Base-by-base conservation (phyloP, 768 basidiomycete species). In the Pisolithus albus region DNA sequence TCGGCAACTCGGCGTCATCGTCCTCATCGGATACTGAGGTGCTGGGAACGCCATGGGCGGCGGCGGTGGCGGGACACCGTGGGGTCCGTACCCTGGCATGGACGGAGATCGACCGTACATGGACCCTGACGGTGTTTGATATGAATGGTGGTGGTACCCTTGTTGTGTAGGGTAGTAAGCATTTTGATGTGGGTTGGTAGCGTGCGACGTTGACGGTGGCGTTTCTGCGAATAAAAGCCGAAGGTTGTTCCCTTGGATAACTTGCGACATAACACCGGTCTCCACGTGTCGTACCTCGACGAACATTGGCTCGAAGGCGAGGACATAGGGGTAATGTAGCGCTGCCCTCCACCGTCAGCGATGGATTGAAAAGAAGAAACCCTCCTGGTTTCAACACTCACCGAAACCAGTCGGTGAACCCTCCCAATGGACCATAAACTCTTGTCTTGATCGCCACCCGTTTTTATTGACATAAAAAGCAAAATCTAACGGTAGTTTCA, bases 381-480 rank as follows among this genome's bases (percentile, higher is more conserved):
- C 21, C 21, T 37, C 21, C 36, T 18, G 34, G 46, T 26, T 8
- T 30, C 28, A 24, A n/a, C 3, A 72, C 90, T 62, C 65, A 96
- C 95, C 96, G 62, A 99, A 98, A 36, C 88, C 86, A 5, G 91
- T 90, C 0, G 96, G 96, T 41, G 75, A 76, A 8, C 96, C 96
- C 69, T 98, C 95, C 96, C 96, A 99, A 56, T 89, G 79, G 13
- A 98, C 90, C 79, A 94, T 90, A 75, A 97, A 98, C 52, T 91
- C 84, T 56, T 82, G 86, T 48, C 90, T 75, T 46, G 94, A 91
- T 54, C 92, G 76, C 74, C 92, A 88, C 2, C 96, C 96, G 55
- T 85, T 94, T 74, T 90, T 92, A 70, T 98, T 95, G 57, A 99
- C 93, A 68, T 97, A 98, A 66, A 99, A 98, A 0, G 96, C 96